Percentiles rank a stretch among this genome's conserved stretches.
These are phyloP conservation scores for Selaginella moellendorffii DNA, from an alignment of 75 land plant genomes.

Conservation along the genomic window DNA sequence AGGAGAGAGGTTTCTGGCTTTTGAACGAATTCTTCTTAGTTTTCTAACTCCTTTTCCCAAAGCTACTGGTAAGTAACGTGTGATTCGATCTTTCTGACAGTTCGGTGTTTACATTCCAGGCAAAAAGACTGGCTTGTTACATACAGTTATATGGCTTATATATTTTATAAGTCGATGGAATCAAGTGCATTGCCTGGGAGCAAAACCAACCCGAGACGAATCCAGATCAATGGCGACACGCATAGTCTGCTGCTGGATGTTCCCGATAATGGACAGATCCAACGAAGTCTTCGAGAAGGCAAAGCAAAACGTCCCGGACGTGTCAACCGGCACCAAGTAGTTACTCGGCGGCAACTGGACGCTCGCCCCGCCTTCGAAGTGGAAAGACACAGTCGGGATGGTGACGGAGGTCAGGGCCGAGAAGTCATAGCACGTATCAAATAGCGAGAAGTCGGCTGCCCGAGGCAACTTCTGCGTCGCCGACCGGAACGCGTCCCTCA, in stretches of 20 bases:
- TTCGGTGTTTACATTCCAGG: no score
- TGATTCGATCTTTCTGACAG: no score
- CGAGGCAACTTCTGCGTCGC: slow-evolving; percentile 31
- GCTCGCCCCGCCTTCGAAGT: slow-evolving; percentile 25
- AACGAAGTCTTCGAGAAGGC: slow-evolving; percentile 55
- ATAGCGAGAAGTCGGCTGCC: slow-evolving; percentile 35
- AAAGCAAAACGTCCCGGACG: slow-evolving; percentile 52
- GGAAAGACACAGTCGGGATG: slow-evolving; percentile 55
- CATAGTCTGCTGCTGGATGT: slow-evolving; percentile 78
- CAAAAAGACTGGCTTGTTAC: no score
- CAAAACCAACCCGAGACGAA: slow-evolving; percentile 31
- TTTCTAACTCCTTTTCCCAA: no score
- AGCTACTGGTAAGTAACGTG: no score
- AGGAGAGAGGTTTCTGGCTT: no score
- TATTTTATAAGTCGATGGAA: not conserved
- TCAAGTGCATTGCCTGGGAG: slow-evolving; percentile 31
- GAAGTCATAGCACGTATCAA: slow-evolving; percentile 55
- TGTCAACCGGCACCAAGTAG: slow-evolving; percentile 66
- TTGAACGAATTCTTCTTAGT: no score
- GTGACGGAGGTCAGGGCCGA: slow-evolving; percentile 35
- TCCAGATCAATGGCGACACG: slow-evolving; percentile 44
- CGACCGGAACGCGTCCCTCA: slow-evolving; percentile 28
- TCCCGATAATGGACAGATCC: slow-evolving; percentile 58
- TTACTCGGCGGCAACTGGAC: slow-evolving; percentile 52
- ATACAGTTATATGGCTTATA: no score